Base-by-base conservation (phyloP, 768 basidiomycete genomes). In the Zangia roseola region DNA sequence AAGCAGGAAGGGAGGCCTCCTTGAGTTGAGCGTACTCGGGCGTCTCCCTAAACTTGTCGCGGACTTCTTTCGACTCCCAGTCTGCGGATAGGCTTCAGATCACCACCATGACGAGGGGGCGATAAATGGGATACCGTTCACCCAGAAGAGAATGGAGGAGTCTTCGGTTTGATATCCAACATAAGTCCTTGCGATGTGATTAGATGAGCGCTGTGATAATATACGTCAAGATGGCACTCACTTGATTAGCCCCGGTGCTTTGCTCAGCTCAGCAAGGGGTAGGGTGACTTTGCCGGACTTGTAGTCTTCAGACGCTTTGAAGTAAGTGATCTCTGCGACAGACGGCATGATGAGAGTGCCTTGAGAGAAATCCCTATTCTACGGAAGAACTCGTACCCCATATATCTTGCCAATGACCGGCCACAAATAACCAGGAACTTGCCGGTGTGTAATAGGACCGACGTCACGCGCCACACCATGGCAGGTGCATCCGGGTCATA, bases 131-230 rank as follows among this genome's bases (percentile, higher is more conserved):
- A 20, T 50, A 58, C 56, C 55, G 21, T 50, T 56, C 35, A 68
- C 66, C 54, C 55, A 60, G 62, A 68, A 68, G 30, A 69, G 24
- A 16, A 56, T 25, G 0, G 50, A 26, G 14, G 43, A 19, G 34
- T 69, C 68, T 45, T 68, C 67, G 9, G 50, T 58, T 53, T 70
- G 40, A 45, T 58, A 59, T 24, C 66, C 67, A 12, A 60, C 41
- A 49, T 69, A 69, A 49, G 60, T 55, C 37, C 67, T 68, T 56
- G 40, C 21, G 16, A 31, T 40, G 40, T 34, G 20, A 33, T 19
- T 24, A 20, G 31, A 61, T 44, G 36, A 59, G 44, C 42, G 16
- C 13, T 10, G 19, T 17, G 42, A 45, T 55, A 20, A 10, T 12
- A 26, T 16, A 10, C 13, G 6, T 20, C 37, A 45, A 20, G 16